Evolutionary conservation across 176 grass and related monocot species (phyloP).

Genomic region (Hsuehochloa calcarea): DNA sequence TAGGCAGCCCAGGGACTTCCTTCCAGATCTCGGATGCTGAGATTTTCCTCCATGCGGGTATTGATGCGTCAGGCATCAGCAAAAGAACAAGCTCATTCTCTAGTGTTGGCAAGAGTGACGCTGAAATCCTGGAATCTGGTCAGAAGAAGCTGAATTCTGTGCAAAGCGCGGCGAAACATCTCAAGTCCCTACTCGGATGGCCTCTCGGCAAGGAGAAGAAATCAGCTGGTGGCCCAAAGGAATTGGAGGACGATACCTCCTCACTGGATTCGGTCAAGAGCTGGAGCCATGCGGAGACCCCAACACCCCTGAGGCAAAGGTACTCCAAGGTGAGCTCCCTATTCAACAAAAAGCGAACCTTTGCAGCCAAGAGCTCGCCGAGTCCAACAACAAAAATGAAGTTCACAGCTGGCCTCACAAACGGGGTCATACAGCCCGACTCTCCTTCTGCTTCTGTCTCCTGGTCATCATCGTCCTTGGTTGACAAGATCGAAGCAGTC

Average conservation of each 20-base stretch:
- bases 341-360: conserved; percentile 68
- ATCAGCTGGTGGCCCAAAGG: conserved; percentile 23
- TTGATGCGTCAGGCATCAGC: conserved; percentile 40
- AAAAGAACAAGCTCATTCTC: conserved; percentile 59
- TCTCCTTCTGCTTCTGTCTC: conserved; percentile 29
- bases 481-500: conserved; percentile 37
- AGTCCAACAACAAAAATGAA: conserved; percentile 53
- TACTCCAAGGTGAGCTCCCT: conserved; percentile 61
- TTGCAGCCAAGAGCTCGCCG: conserved; percentile 43
- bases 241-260: conserved; percentile 43
- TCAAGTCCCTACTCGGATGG: conserved; percentile 72
- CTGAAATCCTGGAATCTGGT: conserved; percentile 30
- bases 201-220: conserved; percentile 60
- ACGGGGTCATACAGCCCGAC: conserved; percentile 43
- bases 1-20: conserved; percentile 73
- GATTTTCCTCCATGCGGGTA: conserved; percentile 68
- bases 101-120: conserved; percentile 43
- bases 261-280: conserved; percentile 68
- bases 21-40: conserved; percentile 83
- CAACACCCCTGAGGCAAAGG: conserved; percentile 66
- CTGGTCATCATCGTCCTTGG: conserved; percentile 39
- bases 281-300: conserved; percentile 56
- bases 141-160: conserved; percentile 65
- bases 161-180: conserved; percentile 49
- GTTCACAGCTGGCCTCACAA: conserved; percentile 34